Evolutionary conservation across 129 eudicot genomes (phyloP).

Genomic region (Lactuca saligna): DNA sequence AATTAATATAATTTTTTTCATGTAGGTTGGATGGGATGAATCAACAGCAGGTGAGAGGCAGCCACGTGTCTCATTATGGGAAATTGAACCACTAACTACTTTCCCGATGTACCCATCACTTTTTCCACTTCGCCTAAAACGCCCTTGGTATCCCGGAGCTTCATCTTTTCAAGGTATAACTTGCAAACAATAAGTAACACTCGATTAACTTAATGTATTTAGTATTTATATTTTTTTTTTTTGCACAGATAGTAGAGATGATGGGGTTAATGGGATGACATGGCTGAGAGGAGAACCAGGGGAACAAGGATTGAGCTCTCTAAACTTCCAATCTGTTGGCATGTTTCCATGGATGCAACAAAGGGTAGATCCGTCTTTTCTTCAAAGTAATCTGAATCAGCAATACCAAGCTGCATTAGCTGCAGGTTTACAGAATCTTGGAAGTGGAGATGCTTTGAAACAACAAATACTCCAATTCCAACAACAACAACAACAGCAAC

Average conservation of each 20-base stretch:
- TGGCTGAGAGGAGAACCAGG: slow-evolving; percentile 89
- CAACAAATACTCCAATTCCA: slow-evolving; percentile 81
- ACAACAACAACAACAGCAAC: slow-evolving; percentile 62
- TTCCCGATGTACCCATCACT: slow-evolving; percentile 98
- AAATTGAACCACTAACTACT: slow-evolving; percentile 93
- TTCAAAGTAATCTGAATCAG: slow-evolving; percentile 68
- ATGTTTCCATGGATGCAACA: slow-evolving; percentile 97
- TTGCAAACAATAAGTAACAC: neutral
- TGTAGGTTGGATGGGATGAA: slow-evolving; percentile 99
- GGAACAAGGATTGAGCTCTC: slow-evolving; percentile 65
- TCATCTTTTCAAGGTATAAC: slow-evolving; percentile 85
- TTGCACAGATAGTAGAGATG: slow-evolving; percentile 60
- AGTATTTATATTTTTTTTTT: neutral
- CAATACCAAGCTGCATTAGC: slow-evolving; percentile 95
- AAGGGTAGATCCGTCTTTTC: slow-evolving; percentile 61
- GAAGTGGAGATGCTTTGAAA: slow-evolving; percentile 61
- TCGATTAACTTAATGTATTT: neutral
- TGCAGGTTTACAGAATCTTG: slow-evolving; percentile 64
- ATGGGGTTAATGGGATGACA: slow-evolving; percentile 66
- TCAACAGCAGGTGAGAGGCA: slow-evolving; percentile 99
- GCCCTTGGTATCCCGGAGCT: slow-evolving; percentile 98
- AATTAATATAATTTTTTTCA: neutral
- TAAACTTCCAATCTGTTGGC: slow-evolving; percentile 71
- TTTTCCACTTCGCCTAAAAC: slow-evolving; percentile 88
- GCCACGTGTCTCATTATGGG: slow-evolving; percentile 97